Evolutionary conservation across 2,329 filamentous ascomycete species (phyloP).

Genomic region (Parastagonospora nodorum): DNA sequence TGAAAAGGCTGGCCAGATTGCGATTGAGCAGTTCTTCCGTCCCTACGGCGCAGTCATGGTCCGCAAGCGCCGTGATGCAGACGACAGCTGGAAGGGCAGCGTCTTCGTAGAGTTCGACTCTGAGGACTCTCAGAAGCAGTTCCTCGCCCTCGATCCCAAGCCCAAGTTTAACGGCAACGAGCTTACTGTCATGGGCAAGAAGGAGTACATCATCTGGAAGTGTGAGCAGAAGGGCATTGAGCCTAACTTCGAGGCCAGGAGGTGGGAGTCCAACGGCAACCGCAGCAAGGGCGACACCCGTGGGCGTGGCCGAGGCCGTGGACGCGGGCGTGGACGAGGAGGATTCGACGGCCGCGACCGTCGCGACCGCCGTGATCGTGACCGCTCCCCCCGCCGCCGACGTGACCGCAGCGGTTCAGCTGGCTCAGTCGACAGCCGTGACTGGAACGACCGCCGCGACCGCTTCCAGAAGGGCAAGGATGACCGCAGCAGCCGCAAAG

Average conservation of each 20-base stretch:
- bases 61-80: slow-evolving; percentile 77
- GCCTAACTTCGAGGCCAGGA: slow-evolving; percentile 43
- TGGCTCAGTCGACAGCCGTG: slow-evolving; percentile 25
- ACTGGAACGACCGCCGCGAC: slow-evolving; percentile 38
- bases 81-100: slow-evolving; percentile 86
- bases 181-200: slow-evolving; percentile 84
- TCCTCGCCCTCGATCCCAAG: slow-evolving; percentile 77
- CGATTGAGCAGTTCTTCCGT: slow-evolving; percentile 90
- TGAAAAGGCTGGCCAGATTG: slow-evolving; percentile 82
- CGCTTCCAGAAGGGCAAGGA: slow-evolving; percentile 43
- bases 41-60: slow-evolving; percentile 79
- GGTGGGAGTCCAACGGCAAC: slow-evolving; percentile 31
- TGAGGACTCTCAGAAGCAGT: slow-evolving; percentile 78
- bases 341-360: slow-evolving; percentile 26
- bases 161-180: slow-evolving; percentile 84
- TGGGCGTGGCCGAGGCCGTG: slow-evolving; percentile 28
- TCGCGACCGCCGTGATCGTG: slow-evolving; percentile 28
- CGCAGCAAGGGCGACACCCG: slow-evolving; percentile 32
- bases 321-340: slow-evolving; percentile 32
- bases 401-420: slow-evolving; percentile 27
- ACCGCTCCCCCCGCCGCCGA: slow-evolving; percentile 25
- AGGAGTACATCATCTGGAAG: slow-evolving; percentile 71
- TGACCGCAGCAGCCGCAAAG: slow-evolving; percentile 24
- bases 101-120: slow-evolving; percentile 91
- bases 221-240: slow-evolving; percentile 53